Percentiles rank a stretch among this genome's conserved stretches.
Conservation (phyloP, 306 rosid species). For the Glycine latifolia region DNA sequence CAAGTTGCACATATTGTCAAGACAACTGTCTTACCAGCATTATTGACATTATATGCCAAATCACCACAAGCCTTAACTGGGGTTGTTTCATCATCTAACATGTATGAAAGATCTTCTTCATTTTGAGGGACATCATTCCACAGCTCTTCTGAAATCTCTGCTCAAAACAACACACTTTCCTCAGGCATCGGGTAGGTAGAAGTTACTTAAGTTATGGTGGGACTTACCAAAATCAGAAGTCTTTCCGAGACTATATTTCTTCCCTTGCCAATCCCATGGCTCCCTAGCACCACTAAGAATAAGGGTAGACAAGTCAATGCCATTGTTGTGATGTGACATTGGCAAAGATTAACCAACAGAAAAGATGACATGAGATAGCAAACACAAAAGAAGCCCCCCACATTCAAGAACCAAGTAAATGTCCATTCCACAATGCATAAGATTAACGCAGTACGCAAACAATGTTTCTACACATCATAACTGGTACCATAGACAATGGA, state of each 20-base stretch:
- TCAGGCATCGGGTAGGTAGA: slow-evolving; percentile 35
- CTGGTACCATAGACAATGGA: slow-evolving; percentile 28
- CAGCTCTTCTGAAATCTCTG: slow-evolving; percentile 67
- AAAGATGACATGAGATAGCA: slow-evolving; percentile 10
- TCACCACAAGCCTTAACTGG: slow-evolving; percentile 93
- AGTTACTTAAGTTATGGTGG: not conserved
- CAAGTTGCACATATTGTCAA: slow-evolving; percentile 35
- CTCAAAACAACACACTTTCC: slow-evolving; percentile 23
- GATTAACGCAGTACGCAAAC: slow-evolving; percentile 27
- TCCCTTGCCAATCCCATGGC: slow-evolving; percentile 72
- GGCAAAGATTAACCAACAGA: slow-evolving; percentile 17
- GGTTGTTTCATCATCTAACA: slow-evolving; percentile 88
- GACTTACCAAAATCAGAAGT: slow-evolving; percentile 65
- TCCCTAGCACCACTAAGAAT: slow-evolving; percentile 50
- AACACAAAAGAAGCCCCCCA: not conserved
- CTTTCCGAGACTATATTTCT: slow-evolving; percentile 54
- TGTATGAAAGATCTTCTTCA: slow-evolving; percentile 74
- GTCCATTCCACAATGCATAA: slow-evolving; percentile 28
- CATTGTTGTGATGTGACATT: slow-evolving; percentile 33
- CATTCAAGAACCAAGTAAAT: slow-evolving; percentile 37
- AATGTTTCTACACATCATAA: slow-evolving; percentile 33
- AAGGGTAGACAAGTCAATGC: slow-evolving; percentile 33
- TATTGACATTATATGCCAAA: slow-evolving; percentile 67
- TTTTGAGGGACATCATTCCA: slow-evolving; percentile 84
- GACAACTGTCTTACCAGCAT: slow-evolving; percentile 51